Conservation (phyloP, 441 rosid species). For the Adansonia gregorii region DNA sequence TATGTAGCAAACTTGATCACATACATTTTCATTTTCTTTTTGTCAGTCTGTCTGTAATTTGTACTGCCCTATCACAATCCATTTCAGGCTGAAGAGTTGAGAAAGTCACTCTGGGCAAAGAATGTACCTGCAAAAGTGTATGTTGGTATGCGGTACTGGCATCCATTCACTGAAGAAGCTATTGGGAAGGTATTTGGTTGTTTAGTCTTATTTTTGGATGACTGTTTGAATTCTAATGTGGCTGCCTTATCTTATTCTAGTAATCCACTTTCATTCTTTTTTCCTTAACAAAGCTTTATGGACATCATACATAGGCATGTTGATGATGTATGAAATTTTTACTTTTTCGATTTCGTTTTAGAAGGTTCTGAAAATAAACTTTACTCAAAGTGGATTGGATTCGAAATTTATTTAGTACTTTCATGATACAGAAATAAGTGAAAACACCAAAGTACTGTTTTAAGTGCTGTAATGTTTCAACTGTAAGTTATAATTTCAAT, state of each 20-base stretch:
- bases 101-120: constrained; percentile 80
- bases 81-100: constrained; percentile 86
- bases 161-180: constrained; percentile 98
- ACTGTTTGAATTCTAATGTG: background rate
- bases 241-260: constrained; percentile 8
- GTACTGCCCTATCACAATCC: constrained; percentile 21
- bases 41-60: background rate
- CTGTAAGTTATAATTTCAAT: background rate
- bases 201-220: constrained; percentile 8
- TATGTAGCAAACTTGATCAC: constrained; percentile 25
- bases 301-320: background rate
- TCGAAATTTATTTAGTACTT: background rate
- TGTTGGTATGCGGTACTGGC: constrained; percentile 99
- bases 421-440: background rate
- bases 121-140: constrained; percentile 88
- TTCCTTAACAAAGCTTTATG: background rate
- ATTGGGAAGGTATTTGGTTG: constrained; percentile 71
- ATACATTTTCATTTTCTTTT: background rate
- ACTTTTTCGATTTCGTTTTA: background rate
- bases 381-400: background rate
- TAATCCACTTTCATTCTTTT: background rate
- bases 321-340: background rate
- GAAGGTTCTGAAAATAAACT: background rate
- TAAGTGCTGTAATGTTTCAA: background rate
- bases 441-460: background rate